Conservation (phyloP, 768 basidiomycete species). For the Agrocybe pediades region DNA sequence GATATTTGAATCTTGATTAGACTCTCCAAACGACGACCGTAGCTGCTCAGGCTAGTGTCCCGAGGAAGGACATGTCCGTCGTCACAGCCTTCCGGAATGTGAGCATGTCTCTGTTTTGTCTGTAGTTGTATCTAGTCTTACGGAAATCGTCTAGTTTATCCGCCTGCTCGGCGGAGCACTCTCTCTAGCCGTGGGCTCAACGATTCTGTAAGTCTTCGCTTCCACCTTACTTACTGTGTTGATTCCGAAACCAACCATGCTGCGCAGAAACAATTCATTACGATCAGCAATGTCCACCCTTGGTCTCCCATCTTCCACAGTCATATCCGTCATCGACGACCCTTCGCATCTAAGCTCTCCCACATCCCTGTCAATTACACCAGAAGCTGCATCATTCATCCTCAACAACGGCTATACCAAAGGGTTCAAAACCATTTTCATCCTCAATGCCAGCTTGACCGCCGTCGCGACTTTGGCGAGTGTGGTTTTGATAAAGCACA, state of each 20-base stretch:
- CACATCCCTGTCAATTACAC: slow-evolving; percentile 34
- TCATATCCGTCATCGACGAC: slow-evolving; percentile 49
- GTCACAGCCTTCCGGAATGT: slow-evolving; percentile 72
- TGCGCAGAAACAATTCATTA: slow-evolving; percentile 48
- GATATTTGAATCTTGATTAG: slow-evolving; percentile 25
- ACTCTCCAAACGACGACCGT: slow-evolving; percentile 68
- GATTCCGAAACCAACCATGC: neutral
- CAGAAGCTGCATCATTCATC: slow-evolving; percentile 37
- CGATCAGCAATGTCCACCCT: slow-evolving; percentile 39
- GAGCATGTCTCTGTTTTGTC: slow-evolving; percentile 12
- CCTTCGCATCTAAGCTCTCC: slow-evolving; percentile 40
- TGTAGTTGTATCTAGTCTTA: neutral
- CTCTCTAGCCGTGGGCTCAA: slow-evolving; percentile 60
- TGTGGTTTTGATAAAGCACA: slow-evolving; percentile 61
- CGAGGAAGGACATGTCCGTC: slow-evolving; percentile 73
- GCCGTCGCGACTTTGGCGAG: slow-evolving; percentile 56
- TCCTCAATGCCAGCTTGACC: slow-evolving; percentile 58
- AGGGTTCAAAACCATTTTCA: slow-evolving; percentile 63
- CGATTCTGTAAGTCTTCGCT: slow-evolving; percentile 47
- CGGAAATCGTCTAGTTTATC: slow-evolving; percentile 48
- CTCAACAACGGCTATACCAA: slow-evolving; percentile 51
- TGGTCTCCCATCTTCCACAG: slow-evolving; percentile 34
- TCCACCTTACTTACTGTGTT: neutral
- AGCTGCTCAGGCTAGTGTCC: slow-evolving; percentile 72
- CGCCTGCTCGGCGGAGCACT: slow-evolving; percentile 72